A percentile compares a stretch with the other conserved stretches of the same genome.
Evolutionary conservation across 129 eudicot species (phyloP).

Genomic region (Glebionis coronaria): DNA sequence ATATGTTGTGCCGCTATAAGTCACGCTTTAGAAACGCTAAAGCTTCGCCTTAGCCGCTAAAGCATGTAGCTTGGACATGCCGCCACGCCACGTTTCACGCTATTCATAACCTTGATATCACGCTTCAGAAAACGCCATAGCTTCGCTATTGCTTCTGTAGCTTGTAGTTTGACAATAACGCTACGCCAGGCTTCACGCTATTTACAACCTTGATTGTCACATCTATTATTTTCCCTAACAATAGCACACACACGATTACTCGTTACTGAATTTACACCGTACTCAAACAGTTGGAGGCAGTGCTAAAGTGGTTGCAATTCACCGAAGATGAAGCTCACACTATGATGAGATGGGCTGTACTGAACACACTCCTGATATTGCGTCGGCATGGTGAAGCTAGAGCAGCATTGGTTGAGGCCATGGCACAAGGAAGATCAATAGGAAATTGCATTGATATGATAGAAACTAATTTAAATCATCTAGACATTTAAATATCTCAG

Average conservation of each 20-base stretch:
- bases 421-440: conserved; percentile 61
- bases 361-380: conserved; percentile 44
- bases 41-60: no score
- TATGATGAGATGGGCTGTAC: conserved; percentile 45
- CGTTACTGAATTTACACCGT: conserved; percentile 19
- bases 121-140: no score
- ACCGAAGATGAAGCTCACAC: conserved; percentile 46
- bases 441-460: conserved; percentile 67
- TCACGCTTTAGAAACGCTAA: no score
- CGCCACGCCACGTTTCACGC: no score
- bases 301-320: conserved; percentile 49
- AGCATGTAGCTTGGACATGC: no score
- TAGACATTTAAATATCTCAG: conserved; percentile 8
- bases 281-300: conserved; percentile 41
- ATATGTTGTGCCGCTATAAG: no score
- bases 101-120: no score
- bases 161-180: no score
- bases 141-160: no score
- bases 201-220: no score
- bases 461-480: conserved; percentile 39
- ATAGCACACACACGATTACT: not conserved
- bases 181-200: no score
- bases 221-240: not conserved
- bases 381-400: conserved; percentile 45
- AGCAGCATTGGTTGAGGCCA: conserved; percentile 62